Evolutionary conservation across 257 asterid species (phyloP).

Genomic region (Plectranthus barbatus): DNA sequence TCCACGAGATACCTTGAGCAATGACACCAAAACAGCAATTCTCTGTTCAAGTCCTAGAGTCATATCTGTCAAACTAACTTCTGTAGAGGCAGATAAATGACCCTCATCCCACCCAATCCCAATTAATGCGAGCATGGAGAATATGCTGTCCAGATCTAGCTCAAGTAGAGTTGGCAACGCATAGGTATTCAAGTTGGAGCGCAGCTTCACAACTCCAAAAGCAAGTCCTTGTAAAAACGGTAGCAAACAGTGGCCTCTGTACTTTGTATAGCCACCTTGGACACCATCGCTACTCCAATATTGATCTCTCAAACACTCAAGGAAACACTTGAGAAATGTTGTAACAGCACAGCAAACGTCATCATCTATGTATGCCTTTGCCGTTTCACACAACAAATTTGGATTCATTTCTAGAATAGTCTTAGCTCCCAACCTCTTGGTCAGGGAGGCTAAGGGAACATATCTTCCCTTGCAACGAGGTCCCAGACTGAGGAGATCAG

Average conservation of each 20-base stretch:
- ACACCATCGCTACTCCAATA: conserved; percentile 80
- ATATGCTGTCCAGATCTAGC: conserved; percentile 72
- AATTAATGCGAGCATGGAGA: conserved; percentile 70
- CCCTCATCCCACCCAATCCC: conserved; percentile 45
- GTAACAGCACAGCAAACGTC: conserved; percentile 94
- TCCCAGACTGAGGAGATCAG: conserved; percentile 73
- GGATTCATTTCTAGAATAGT: conserved; percentile 62
- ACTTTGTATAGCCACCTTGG: conserved; percentile 57
- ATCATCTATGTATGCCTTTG: conserved; percentile 72
- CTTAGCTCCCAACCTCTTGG: conserved; percentile 81
- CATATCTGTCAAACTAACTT: conserved; percentile 26
- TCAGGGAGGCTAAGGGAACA: conserved; percentile 74
- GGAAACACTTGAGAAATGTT: conserved; percentile 78
- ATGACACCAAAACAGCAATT: conserved; percentile 72
- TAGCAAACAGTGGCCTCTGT: conserved; percentile 63
- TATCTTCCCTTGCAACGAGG: conserved; percentile 97
- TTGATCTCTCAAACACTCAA: conserved; percentile 86
- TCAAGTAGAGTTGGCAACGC: conserved; percentile 82
- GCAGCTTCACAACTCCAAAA: conserved; percentile 67
- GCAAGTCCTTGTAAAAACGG: conserved; percentile 77
- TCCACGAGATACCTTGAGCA: conserved; percentile 80
- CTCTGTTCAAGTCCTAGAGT: conserved; percentile 53
- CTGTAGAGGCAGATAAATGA: conserved; percentile 35
- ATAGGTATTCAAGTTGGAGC: conserved; percentile 83
- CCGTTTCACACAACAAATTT: conserved; percentile 56